These are phyloP conservation scores for Cystobasidium slooffiae DNA, from an alignment of 1,284 basidiomycete species.

Conservation along the genomic window DNA sequence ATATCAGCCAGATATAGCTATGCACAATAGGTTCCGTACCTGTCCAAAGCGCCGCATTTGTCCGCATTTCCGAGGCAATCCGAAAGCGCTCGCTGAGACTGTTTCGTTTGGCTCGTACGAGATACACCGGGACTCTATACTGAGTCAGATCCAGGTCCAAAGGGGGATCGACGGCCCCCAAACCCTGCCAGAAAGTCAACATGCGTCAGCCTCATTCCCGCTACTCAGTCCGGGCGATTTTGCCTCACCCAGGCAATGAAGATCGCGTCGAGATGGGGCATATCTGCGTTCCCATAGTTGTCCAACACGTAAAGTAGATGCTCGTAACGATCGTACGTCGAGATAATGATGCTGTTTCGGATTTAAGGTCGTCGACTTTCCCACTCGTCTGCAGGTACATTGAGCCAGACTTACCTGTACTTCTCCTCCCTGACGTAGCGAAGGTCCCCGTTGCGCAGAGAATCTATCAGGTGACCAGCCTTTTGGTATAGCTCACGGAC, in stretches of 20 bases:
- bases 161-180: constrained; percentile 22
- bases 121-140: constrained; percentile 26
- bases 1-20: neutral
- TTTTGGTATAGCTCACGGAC: neutral
- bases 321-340: constrained; percentile 30
- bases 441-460: neutral
- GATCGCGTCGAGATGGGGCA: constrained; percentile 35
- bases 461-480: neutral
- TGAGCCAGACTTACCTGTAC: neutral
- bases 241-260: constrained; percentile 32
- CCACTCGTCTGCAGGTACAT: too few species aligned
- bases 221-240: neutral
- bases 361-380: too few species aligned
- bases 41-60: constrained; percentile 22
- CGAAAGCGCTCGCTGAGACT: constrained; percentile 31
- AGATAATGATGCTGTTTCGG: constrained; percentile 18
- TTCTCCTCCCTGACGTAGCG: neutral
- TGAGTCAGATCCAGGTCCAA: neutral
- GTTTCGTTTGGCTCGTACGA: constrained; percentile 15
- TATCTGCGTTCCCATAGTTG: constrained; percentile 31
- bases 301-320: constrained; percentile 15
- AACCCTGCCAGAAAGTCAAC: neutral
- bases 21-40: neutral
- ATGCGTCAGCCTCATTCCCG: too few species aligned
- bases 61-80: constrained; percentile 18